A percentile compares a stretch with the other conserved stretches of the same genome.
Evolutionary conservation across 495 filamentous ascomycete species (phyloP).

Genomic region (Letharia columbiana): DNA sequence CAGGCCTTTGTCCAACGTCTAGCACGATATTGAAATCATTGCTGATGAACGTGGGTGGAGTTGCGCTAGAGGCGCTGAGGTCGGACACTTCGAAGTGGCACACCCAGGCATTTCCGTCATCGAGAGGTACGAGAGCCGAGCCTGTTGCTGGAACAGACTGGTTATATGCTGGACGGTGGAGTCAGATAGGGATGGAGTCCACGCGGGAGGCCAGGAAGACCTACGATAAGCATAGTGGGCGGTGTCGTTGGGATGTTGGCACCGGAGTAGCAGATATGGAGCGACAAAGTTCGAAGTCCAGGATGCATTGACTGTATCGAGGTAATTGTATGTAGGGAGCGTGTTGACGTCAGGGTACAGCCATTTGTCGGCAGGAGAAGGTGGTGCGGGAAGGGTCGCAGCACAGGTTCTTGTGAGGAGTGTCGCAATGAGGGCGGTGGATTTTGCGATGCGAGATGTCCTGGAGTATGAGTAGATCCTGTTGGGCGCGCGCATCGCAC

Average conservation of each 20-base stretch:
- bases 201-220: background rate
- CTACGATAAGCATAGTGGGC: conserved; percentile 4
- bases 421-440: background rate
- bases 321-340: background rate
- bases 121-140: background rate
- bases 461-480: background rate
- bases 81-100: conserved; percentile 6
- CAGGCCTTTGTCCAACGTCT: background rate
- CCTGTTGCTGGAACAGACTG: background rate
- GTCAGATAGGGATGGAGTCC: background rate
- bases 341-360: background rate
- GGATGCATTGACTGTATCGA: conserved; percentile 1
- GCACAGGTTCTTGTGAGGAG: background rate
- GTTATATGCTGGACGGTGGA: background rate
- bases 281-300: background rate
- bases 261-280: conserved; percentile 2
- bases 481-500: background rate
- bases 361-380: background rate
- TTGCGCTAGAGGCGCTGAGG: background rate
- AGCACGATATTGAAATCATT: conserved; percentile 1
- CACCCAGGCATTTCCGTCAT: background rate
- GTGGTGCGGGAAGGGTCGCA: background rate
- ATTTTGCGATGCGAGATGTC: background rate
- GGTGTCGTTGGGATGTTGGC: background rate
- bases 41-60: background rate